Conservation (phyloP, 257 asterid genomes). For the Rubia yunnanensis region DNA sequence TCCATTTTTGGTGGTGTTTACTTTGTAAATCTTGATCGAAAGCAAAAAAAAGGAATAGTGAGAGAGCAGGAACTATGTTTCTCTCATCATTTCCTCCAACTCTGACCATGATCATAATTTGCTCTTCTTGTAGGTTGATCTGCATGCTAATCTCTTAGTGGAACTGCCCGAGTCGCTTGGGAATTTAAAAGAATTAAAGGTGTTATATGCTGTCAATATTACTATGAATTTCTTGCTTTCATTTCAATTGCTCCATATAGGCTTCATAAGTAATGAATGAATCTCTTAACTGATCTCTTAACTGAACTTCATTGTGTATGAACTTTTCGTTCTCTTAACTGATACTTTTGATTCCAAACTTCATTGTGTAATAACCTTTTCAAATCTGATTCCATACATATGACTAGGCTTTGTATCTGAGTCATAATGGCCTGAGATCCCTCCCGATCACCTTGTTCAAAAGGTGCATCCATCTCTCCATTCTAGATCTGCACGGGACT, state of each 20-base stretch:
- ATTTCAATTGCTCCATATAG: not conserved
- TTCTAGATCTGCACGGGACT: constrained; percentile 80
- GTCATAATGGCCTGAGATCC: constrained; percentile 65
- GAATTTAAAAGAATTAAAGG: constrained; percentile 58
- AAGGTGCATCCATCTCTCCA: constrained; percentile 62
- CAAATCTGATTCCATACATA: too few species aligned
- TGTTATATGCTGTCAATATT: constrained; percentile 16
- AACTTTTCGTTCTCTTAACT: not conserved
- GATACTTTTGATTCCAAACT: not conserved
- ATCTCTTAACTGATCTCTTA: not conserved
- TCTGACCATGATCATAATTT: constrained; percentile 9
- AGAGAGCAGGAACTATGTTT: not conserved
- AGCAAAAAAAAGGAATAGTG: not conserved
- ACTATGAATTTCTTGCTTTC: not conserved
- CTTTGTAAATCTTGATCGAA: not conserved
- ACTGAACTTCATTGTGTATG: too few species aligned
- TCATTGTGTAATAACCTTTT: not conserved
- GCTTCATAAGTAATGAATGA: not conserved
- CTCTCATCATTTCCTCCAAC: constrained; percentile 1
- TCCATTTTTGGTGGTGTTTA: not conserved
- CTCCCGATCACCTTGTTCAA: constrained; percentile 56
- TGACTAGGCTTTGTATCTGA: constrained; percentile 53
- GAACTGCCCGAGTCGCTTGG: constrained; percentile 71
- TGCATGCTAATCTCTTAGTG: constrained; percentile 64
- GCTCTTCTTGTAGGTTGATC: constrained; percentile 58